Evolutionary conservation across 257 asterid species (phyloP).

Genomic region (Solanum chilense): DNA sequence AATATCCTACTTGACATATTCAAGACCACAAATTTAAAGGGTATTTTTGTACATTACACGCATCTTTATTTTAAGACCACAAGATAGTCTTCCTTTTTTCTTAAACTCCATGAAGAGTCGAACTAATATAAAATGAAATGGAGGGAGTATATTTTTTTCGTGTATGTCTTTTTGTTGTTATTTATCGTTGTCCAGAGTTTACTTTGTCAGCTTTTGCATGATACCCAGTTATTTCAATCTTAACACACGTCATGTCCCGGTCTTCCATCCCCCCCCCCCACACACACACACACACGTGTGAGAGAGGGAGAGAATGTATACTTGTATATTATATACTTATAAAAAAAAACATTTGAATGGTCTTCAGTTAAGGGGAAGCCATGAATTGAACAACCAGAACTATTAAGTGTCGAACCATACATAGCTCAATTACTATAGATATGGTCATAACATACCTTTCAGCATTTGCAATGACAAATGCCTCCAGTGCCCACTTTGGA

Average conservation of each 20-base stretch:
- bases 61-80: not conserved
- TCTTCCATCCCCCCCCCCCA: not conserved
- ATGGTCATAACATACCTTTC: slow-evolving; percentile 35
- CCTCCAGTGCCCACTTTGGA: slow-evolving; percentile 94
- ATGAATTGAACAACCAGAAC: not conserved
- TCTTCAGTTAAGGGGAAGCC: not conserved
- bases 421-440: not conserved
- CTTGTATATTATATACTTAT: not conserved
- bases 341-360: not conserved
- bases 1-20: not conserved
- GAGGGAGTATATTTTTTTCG: not conserved
- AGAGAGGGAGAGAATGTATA: not conserved
- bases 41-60: not conserved
- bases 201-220: not conserved
- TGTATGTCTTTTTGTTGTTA: not conserved
- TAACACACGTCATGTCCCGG: not conserved
- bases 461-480: slow-evolving; percentile 76
- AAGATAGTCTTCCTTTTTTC: not conserved
- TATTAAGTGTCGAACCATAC: not conserved
- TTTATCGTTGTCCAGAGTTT: not conserved
- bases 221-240: not conserved
- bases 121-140: not conserved
- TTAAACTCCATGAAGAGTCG: not conserved
- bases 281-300: not conserved
- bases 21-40: not conserved